Base-by-base conservation (phyloP, 345 rosid species). In the Pugionium cornutum region DNA sequence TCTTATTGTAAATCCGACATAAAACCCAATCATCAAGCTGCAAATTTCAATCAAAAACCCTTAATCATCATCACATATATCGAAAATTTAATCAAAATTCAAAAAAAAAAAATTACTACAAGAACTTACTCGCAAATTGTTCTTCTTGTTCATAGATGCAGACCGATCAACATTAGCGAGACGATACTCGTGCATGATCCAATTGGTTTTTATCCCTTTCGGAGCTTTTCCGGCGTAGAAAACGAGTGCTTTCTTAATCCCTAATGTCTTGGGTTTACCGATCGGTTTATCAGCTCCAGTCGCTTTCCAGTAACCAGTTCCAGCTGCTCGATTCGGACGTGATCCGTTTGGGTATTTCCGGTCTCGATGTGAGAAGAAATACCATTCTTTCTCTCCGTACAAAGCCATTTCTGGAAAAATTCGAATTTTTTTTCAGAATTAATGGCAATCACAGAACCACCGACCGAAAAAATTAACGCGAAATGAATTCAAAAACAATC, bases 1-100 rank as follows among this genome's bases (percentile, higher is more conserved):
- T 89, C 83, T 89, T 89, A 81, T 89, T 89, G 77, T 89, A 89
- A 60, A 89, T 78, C 50, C 96, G 86, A 53, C 94, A 89, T 2
- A 89, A 60, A 2, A 87, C 96, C 94, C 94, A 89, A 61, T 89
- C 94, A 63, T 89, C 96, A 44, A 89, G 88, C 96, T 89, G 88
- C 71, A 80, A 34, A 47, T 4, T 52, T 28, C 34, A 53, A 28
- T 50, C 6, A 37, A 34, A 25, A 10, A 6, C 3, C 9, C 3
- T 29, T 7, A 32, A 6, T 47, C 46, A 55, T 29, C 57, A 57
- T 31, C 39, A 28, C 4, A 49, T 32, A 1, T 29, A 30, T 10
- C 5, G 2, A 3, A 25, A 32, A 6, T 32, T 2, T 29, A 10
- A 40, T 34, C 2, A 9, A 10, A 59, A 6, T 5, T 7, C 1